These are phyloP conservation scores for Pyrenophora graminea DNA, from an alignment of 2,329 filamentous ascomycete genomes.

Conservation along the genomic window DNA sequence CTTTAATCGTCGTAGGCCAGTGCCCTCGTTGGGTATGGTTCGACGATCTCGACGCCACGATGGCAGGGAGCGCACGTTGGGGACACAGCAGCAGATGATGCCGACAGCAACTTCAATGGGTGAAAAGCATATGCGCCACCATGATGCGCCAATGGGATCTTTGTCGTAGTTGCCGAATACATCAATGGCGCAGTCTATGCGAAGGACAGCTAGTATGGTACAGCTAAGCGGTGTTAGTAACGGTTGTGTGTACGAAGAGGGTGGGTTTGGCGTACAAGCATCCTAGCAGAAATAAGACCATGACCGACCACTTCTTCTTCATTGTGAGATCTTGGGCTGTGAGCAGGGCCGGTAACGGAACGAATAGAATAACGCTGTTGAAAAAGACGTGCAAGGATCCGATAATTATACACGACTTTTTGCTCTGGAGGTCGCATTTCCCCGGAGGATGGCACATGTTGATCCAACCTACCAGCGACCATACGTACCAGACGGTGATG, in stretches of 20 bases:
- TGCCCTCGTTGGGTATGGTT: conserved; percentile 10
- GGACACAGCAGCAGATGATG: conserved; percentile 26
- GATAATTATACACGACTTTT: conserved; percentile 22
- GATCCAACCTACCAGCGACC: conserved; percentile 22
- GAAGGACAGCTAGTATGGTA: conserved; percentile 22
- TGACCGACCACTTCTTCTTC: conserved; percentile 17
- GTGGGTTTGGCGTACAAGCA: conserved; percentile 18
- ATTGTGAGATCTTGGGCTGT: conserved; percentile 13
- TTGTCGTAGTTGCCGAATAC: conserved; percentile 20
- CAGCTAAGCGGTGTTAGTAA: conserved; percentile 10
- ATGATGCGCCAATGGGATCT: conserved; percentile 24
- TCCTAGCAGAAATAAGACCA: conserved; percentile 19
- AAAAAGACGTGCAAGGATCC: conserved; percentile 26
- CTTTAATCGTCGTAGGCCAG: conserved; percentile 22
- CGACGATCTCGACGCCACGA: conserved; percentile 16
- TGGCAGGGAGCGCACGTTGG: conserved; percentile 16
- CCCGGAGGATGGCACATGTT: conserved; percentile 25
- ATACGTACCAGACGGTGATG: conserved; percentile 21
- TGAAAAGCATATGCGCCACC: conserved; percentile 27
- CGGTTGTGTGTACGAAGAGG: too few species aligned
- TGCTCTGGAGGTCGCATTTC: conserved; percentile 19
- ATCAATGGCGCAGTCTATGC: conserved; percentile 25
- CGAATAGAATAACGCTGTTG: conserved; percentile 19
- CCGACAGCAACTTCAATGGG: conserved; percentile 28
- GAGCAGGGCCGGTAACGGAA: conserved; percentile 17